Base-by-base conservation (phyloP, 352 stramenopile genomes). In the Globisporangium apiculatum region DNA sequence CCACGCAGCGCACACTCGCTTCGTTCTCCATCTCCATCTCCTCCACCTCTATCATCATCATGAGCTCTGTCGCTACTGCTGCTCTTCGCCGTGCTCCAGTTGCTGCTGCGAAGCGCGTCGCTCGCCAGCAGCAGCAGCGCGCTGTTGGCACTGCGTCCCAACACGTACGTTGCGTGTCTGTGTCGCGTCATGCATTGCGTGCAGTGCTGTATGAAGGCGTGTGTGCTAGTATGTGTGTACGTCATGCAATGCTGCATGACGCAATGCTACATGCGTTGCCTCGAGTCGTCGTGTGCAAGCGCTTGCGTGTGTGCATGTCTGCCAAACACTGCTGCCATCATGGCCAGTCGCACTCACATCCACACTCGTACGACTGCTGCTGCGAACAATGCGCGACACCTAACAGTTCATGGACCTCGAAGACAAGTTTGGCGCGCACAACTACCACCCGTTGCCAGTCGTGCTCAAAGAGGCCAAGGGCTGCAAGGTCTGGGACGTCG, bases 381-480 rank as follows among this genome's bases (percentile, higher is more conserved):
- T 15, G 6, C 12, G 10, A 47, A 17, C 42, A 11, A 47, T 47
- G 24, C 42, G 12, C 15, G 42, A n/a, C 12, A 17, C 11, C 9
- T 7, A 53, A 24, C 54, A 94, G 80, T 89, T 76, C 58, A 94
- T 94, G 48, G 78, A 87, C 14, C 75, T 81, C 31, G 89, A 99
- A 66, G 79, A 98, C 55, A 87, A 97, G 61, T 92, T 91, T 60
- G 96, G 96, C 3, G 97, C 96, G 18, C 89, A 99, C 68, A 99
- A 99, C 80, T 99, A 99, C 76, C 83, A 98, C 69, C 97, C 97
- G 47, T 73, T 99, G 40, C 97, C 97, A 7, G 97, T 99, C 15
- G 97, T 99, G 48, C 76, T 99, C 17, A 76, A 71, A 10, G 83
- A 89, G 52, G 95, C 87, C 58, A 71, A 93, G 64, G 86, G 95